A percentile compares a stretch with the other conserved stretches of the same genome.
phyloP scores from a whole-genome alignment of 768 basidiomycete species.

The Leccinum incarnatum region DNA sequence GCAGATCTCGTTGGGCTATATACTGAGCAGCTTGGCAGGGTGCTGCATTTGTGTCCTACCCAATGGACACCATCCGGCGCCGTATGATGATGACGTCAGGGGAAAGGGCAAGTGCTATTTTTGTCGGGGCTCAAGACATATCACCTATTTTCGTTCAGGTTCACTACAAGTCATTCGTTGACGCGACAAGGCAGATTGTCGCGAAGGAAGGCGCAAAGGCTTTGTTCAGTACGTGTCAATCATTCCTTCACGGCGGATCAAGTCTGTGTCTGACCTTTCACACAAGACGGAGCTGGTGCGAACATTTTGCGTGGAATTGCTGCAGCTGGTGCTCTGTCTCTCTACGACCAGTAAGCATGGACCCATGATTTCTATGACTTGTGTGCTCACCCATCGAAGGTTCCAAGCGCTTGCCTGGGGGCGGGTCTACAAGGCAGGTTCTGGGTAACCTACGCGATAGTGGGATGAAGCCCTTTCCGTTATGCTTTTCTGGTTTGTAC shows the following conservation, averaged over 20 bases:
- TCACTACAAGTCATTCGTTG: slow-evolving; percentile 39
- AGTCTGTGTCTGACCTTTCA: not conserved
- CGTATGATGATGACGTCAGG: slow-evolving; percentile 50
- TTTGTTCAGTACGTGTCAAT: slow-evolving; percentile 34
- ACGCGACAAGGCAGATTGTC: slow-evolving; percentile 39
- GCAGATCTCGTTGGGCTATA: not conserved
- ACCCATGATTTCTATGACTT: not conserved
- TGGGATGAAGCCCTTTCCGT: not conserved
- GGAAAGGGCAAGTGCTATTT: slow-evolving; percentile 22
- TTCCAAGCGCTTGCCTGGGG: slow-evolving; percentile 56
- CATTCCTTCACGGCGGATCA: not conserved
- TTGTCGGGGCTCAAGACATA: not conserved
- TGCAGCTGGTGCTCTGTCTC: slow-evolving; percentile 51
- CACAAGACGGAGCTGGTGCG: slow-evolving; percentile 57
- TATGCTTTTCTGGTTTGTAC: not conserved
- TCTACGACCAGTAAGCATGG: slow-evolving; percentile 53
- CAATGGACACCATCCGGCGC: slow-evolving; percentile 43
- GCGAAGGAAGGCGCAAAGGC: slow-evolving; percentile 39
- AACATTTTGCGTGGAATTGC: slow-evolving; percentile 55
- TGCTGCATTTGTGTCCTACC: slow-evolving; percentile 40
- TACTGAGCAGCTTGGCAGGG: slow-evolving; percentile 21
- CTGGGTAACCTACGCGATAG: slow-evolving; percentile 11
- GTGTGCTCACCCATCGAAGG: slow-evolving; percentile 11
- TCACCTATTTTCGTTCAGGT: slow-evolving; percentile 20
- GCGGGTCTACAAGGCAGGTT: slow-evolving; percentile 52